Evolutionary conservation across 2,329 filamentous ascomycete species (phyloP), one percentile per base, ranked within the genome.

Genomic region (Alternaria arbusti): DNA sequence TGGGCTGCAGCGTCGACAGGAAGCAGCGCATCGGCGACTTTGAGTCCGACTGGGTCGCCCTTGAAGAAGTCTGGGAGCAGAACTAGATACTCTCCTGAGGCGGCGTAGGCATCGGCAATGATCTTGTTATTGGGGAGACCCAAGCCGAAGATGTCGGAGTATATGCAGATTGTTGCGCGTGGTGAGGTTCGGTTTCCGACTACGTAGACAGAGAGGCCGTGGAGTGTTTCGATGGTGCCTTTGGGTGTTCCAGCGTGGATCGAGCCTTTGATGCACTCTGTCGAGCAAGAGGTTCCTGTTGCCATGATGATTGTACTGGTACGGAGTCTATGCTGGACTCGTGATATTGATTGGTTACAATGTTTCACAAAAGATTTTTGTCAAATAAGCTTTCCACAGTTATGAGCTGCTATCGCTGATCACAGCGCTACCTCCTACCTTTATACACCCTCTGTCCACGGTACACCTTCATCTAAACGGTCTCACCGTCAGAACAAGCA

Each of bases 1-100:
- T 80, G 79, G 47, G 76, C 78, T 2, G 70, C 59, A n/a, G 68
- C 74, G 55, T 81, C 77, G 17, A 77, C 74, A 1, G 80, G 80
- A 46, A 81, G 72, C 8, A 80, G 57, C 20, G 79, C 49, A 61
- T 82, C 80, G 5, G 79, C 79, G 12, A 80, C 28, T 51, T 47
- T 64, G 8, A 71, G 61, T 5, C 49, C 50, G 2, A 74, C 63
- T 7, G 68, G 66, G 15, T 70, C 70, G 55, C 72, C 72, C 57
- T 70, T 30, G 59, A 75, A 72, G 64, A 74, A 70, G 51, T 75
- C 72, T 1, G 72, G 72, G 3, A 75, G 56, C 23, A 72, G 64
- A 22, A 75, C 72, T 3, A 73, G 68, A 10, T 59, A 73, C 43
- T 73, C 60, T 6, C 70, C 71, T n/a, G 51, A 60, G 13, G 36